Evolutionary conservation across 345 rosid genomes (phyloP), one percentile per base, ranked within the genome.

Genomic region (Erysimum cheiranthoides): DNA sequence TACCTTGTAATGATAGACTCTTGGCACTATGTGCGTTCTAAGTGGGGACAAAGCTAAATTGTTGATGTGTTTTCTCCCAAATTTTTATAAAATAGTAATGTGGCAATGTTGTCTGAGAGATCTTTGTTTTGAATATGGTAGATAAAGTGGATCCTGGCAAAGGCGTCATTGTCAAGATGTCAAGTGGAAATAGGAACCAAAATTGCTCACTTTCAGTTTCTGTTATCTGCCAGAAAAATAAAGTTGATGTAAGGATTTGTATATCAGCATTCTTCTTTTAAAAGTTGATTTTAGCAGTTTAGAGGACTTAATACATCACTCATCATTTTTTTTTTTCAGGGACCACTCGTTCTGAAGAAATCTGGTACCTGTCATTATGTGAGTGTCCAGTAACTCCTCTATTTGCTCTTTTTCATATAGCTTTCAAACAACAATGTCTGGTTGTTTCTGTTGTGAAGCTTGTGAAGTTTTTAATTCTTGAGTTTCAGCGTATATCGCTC

Each of bases 131-230:
- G 36, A 58, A 70, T 68, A 51, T 36, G 54, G 67, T 85, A 96
- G 98, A 96, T 83, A 61, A 82, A 57, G 69, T 78, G 68, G 86
- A 91, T 84, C 99, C 97, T 27, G 82, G 82, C 67, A 87, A 78
- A 73, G 99, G 97, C 71, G 90, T 96, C 71, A 76, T 74, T 83
- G 87, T 93, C 75, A 91, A 81, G 79, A 91, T 93, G 92, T 85
- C 86, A 67, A 69, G 70, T 75, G 62, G 61, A 66, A 76, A 78
- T 60, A 66, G 68, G 35, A 75, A 75, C 69, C 43, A 52, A 36
- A 82, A 83, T 56, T 96, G 99, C 79, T 90, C 99, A 3, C 93
- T 95, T 59, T 84, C 97, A 39, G 91, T 93, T 25, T 86, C 93
- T 68, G 82, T 96, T 71, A 57, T 86, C 50, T 96, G 99, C 80